phyloP scores from a whole-genome alignment of 2,329 filamentous ascomycete genomes.

The Ophiostoma sp. region DNA sequence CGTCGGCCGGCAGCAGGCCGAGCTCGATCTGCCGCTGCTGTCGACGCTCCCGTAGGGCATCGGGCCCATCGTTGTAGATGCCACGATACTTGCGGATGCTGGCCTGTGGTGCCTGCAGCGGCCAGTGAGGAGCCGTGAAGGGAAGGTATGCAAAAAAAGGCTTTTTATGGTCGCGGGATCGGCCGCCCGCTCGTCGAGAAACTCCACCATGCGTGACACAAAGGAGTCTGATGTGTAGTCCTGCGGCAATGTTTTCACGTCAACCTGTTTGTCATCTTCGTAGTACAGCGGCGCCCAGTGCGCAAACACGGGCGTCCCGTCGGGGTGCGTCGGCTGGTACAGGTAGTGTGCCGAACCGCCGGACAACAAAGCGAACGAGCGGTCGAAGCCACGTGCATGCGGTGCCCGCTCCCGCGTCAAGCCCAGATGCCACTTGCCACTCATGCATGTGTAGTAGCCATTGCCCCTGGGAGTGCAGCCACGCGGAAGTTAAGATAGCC shows the following conservation, averaged over 20 bases:
- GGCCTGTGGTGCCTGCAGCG: conserved; percentile 43
- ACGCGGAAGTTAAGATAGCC: background rate
- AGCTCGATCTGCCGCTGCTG: conserved; percentile 38
- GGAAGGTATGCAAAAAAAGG: conserved; percentile 63
- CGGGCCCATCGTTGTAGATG: conserved; percentile 61
- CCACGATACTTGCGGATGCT: conserved; percentile 59
- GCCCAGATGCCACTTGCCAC: background rate
- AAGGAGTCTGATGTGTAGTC: background rate
- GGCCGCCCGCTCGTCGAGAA: background rate
- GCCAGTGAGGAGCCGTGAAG: conserved; percentile 65
- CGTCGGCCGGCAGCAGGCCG: conserved; percentile 54
- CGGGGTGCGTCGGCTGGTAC: background rate
- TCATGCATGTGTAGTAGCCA: background rate
- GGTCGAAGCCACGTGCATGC: background rate
- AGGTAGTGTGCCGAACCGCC: background rate
- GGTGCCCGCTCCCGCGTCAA: background rate
- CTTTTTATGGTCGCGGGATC: conserved; percentile 26
- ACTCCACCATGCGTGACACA: background rate
- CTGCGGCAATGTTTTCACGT: background rate
- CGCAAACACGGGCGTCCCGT: background rate
- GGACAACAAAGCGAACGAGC: background rate
- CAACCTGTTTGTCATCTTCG: background rate
- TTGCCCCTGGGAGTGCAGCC: background rate
- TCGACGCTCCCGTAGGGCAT: conserved; percentile 55
- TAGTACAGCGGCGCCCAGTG: background rate